Conservation (phyloP, 1,284 basidiomycete species). For the Cutaneotrichosporon sp. region DNA sequence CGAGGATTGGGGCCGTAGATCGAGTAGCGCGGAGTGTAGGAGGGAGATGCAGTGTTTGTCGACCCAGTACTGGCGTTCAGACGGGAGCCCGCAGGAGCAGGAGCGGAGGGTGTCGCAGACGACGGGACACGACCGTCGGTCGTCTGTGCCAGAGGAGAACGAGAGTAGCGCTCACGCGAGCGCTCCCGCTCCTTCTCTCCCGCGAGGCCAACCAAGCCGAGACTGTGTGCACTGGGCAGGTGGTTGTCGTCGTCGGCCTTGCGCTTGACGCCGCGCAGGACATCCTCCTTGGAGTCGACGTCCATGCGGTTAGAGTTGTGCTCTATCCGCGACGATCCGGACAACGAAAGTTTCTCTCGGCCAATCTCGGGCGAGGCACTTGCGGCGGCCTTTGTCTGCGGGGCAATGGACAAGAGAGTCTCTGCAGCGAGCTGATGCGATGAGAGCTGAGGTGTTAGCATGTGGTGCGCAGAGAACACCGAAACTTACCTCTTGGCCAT, state of each 20-base stretch:
- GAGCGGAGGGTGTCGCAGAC: neutral
- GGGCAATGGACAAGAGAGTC: conserved; percentile 45
- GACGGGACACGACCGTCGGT: conserved; percentile 11
- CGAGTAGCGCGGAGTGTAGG: conserved; percentile 29
- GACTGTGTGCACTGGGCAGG: conserved; percentile 25
- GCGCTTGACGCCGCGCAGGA: conserved; percentile 36
- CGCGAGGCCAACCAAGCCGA: conserved; percentile 22
- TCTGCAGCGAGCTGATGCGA: conserved; percentile 49
- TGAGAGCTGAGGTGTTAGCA: conserved; percentile 20
- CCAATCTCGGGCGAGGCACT: conserved; percentile 25
- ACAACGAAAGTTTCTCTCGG: conserved; percentile 22
- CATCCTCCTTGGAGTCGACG: conserved; percentile 23
- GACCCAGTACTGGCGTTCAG: conserved; percentile 1
- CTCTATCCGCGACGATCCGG: conserved; percentile 6
- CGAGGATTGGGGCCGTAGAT: conserved; percentile 42
- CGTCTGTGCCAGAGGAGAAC: conserved; percentile 27
- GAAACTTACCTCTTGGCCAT: conserved; percentile 15
- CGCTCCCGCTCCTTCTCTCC: conserved; percentile 29
- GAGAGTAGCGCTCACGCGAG: conserved; percentile 32
- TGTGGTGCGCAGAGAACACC: no score
- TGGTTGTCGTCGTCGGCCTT: conserved; percentile 36
- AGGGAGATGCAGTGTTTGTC: neutral
- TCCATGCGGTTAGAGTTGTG: conserved; percentile 19
- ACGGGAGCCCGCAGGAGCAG: neutral
- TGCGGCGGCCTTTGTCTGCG: conserved; percentile 25